Conservation (phyloP, 768 basidiomycete species). For the Leccinum subtestaceum region DNA sequence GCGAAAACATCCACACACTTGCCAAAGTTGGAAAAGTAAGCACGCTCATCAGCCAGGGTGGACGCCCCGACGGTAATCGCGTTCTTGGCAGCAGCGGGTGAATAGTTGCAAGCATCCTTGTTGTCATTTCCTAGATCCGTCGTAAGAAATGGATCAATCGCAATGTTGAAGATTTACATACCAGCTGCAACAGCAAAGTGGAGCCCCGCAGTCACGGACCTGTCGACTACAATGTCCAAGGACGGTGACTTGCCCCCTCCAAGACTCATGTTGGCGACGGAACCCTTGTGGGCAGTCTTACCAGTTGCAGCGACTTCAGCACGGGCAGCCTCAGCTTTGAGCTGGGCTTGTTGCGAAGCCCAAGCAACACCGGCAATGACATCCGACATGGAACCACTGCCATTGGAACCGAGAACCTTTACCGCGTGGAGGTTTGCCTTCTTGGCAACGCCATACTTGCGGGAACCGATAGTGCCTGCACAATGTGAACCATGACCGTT, state of each 20-base stretch:
- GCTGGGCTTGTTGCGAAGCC: conserved; percentile 55
- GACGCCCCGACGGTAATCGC: conserved; percentile 95
- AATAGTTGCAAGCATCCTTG: conserved; percentile 88
- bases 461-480: conserved; percentile 93
- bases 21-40: conserved; percentile 92
- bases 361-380: conserved; percentile 86
- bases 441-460: conserved; percentile 95
- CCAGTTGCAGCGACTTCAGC: conserved; percentile 71
- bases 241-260: conserved; percentile 91
- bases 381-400: conserved; percentile 92
- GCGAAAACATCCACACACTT: conserved; percentile 90
- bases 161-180: conserved; percentile 32
- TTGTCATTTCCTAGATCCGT: conserved; percentile 65
- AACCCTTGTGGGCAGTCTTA: conserved; percentile 85
- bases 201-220: conserved; percentile 77
- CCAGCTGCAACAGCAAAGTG: conserved; percentile 98
- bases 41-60: conserved; percentile 75
- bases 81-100: conserved; percentile 84
- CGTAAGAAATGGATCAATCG: neutral
- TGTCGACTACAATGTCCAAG: conserved; percentile 82
- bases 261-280: conserved; percentile 96
- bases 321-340: conserved; percentile 57
- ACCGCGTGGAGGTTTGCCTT: conserved; percentile 84
- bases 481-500: conserved; percentile 97
- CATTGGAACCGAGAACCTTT: conserved; percentile 92